Conservation (phyloP, 1,284 basidiomycete species). For the Chondrostereum purpureum region DNA sequence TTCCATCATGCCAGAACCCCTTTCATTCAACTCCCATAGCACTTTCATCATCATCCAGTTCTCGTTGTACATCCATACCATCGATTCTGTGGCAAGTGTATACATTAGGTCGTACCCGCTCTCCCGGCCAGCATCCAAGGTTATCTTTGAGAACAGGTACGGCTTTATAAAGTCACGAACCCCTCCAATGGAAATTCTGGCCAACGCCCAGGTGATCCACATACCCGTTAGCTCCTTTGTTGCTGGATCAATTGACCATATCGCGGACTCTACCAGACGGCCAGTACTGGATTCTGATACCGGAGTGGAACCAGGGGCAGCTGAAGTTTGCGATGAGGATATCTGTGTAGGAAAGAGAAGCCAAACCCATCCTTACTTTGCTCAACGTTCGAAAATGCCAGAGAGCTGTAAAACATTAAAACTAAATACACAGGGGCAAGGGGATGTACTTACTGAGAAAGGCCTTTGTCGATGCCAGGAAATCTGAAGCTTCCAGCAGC, state of each 20-base stretch:
- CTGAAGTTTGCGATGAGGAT: neutral
- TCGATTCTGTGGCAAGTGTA: too few species aligned
- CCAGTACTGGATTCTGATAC: neutral
- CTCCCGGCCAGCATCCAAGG: too few species aligned
- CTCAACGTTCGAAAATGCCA: conserved; percentile 29
- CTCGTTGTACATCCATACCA: too few species aligned
- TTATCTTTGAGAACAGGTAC: too few species aligned
- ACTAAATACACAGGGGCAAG: conserved; percentile 1
- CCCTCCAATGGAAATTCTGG: conserved; percentile 1
- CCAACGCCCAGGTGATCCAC: conserved; percentile 6
- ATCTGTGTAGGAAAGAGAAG: neutral
- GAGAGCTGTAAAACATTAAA: conserved; percentile 16
- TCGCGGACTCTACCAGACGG: conserved; percentile 28
- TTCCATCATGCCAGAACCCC: too few species aligned
- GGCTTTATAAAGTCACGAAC: too few species aligned
- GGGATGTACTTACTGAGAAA: conserved; percentile 16
- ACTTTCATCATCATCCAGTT: too few species aligned
- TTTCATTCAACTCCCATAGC: too few species aligned
- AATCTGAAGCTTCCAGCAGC: conserved; percentile 19
- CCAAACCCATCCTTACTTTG: conserved; percentile 21
- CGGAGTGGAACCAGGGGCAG: neutral
- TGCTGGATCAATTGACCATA: conserved; percentile 29
- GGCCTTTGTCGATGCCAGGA: neutral
- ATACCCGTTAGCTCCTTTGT: conserved; percentile 31
- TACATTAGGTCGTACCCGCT: too few species aligned